Evolutionary conservation across 768 basidiomycete genomes (phyloP), one percentile per base, ranked within the genome.

Genomic region (Naganishia vaughanmartiniae): DNA sequence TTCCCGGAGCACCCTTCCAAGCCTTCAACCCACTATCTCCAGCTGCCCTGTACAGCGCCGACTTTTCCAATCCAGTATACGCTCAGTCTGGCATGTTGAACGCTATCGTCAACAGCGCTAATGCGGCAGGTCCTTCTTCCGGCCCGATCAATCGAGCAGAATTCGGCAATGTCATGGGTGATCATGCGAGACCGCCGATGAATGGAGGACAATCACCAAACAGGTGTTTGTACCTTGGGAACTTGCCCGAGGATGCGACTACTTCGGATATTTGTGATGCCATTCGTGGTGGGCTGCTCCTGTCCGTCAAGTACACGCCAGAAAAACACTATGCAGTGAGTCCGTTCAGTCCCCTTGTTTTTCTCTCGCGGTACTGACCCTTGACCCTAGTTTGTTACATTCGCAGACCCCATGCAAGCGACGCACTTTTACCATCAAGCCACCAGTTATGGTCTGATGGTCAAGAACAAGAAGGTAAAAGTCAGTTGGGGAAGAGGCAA

Each of bases 401-500:
- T 99, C 78, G 89, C 97, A 74, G 93, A 97, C 78, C 90, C 93
- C 14, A 88, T 89, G 0, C 91, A 91, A 63, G 94, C 96, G 1
- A 89, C 92, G 77, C 90, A 90, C 12, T 97, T 99, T 85, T 93
- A 88, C 87, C 91, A 95, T 77, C 89, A 92, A 45, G 93, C 95
- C 19, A 88, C 89, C 0, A 90, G 88, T 78, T 90, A 93, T 74
- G 93, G 94, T 7, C 84, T 99, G 67, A 92, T 89, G 28, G 84
- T 98, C 70, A 94, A 93, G 84, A 92, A 93, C 81, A 89, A 94
- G 53, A 88, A 93, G 31, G 86, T 98, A 73, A 98, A 97, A 84
- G 88, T 97, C 75, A 94, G 95, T 56, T 99, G 95, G 96, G 95
- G 95, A 70, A 98, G 95, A 86, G 91, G 91, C 77, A 89, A 92